Evolutionary conservation across 805 yeast genomes (phyloP).

Genomic region (Saccharomycopsis babjevae): DNA sequence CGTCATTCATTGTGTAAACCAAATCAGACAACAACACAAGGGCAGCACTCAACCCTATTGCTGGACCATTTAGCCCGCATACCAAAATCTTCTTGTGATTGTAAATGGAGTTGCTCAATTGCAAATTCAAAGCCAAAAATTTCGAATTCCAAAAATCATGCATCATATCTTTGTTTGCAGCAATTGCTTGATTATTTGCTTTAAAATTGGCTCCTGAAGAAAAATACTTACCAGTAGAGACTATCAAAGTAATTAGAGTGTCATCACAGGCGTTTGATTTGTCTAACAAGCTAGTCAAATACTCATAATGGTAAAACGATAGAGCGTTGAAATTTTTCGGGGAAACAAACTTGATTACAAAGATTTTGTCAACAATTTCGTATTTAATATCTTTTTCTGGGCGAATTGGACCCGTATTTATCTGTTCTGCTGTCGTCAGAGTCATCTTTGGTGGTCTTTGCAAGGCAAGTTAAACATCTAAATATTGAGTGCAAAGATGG

Average conservation of each 20-base stretch:
- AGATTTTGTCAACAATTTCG: constrained; percentile 32
- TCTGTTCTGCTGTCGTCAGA: not conserved
- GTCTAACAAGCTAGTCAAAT: constrained; percentile 48
- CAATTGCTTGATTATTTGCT: constrained; percentile 1
- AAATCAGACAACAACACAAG: constrained; percentile 69
- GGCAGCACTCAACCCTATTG: constrained; percentile 67
- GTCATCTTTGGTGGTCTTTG: not conserved
- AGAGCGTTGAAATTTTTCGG: constrained; percentile 60
- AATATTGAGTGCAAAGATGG: no score
- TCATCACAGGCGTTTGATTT: constrained; percentile 52
- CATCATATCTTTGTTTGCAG: constrained; percentile 22
- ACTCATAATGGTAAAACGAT: constrained; percentile 51
- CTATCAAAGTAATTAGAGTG: constrained; percentile 55
- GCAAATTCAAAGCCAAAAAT: constrained; percentile 64
- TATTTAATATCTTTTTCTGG: constrained; percentile 24
- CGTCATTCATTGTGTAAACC: constrained; percentile 53
- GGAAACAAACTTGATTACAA: constrained; percentile 55
- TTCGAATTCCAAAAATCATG: constrained; percentile 38
- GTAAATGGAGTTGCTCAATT: constrained; percentile 55
- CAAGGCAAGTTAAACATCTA: no score
- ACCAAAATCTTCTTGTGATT: constrained; percentile 63
- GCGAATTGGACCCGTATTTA: not conserved
- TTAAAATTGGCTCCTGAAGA: constrained; percentile 69
- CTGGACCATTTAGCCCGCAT: constrained; percentile 80
- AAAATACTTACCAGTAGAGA: constrained; percentile 64